A percentile compares a stretch with the other conserved stretches of the same genome.
Evolutionary conservation across 169 alveolate species (phyloP).

Genomic region (Cyclospora cayetanensis): DNA sequence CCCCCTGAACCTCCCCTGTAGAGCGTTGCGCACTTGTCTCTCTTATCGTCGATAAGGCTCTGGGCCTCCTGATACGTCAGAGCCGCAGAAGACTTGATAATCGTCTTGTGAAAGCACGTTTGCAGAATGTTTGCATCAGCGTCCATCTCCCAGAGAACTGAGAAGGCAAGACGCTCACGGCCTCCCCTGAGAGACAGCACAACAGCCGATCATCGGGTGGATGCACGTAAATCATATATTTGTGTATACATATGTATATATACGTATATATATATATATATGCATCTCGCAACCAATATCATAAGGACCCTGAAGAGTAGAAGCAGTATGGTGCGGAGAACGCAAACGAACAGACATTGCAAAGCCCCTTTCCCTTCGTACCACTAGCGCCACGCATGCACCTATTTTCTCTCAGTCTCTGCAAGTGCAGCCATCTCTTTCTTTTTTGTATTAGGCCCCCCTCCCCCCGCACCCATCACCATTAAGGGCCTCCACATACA

Average conservation of each 20-base stretch:
- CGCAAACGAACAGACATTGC: no score
- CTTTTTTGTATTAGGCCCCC: no score
- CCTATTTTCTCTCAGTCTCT: no score
- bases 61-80: conserved; percentile 79
- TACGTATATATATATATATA: background rate
- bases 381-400: no score
- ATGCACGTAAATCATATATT: background rate
- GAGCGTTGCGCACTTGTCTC: conserved; percentile 57
- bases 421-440: no score
- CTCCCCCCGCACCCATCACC: no score
- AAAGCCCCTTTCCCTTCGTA: no score
- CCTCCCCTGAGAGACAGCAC: conserved; percentile 44
- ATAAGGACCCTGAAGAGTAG: background rate
- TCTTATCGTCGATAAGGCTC: conserved; percentile 73
- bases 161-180: conserved; percentile 76
- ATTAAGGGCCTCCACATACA: background rate
- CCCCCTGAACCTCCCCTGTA: background rate
- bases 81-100: conserved; percentile 76
- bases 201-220: background rate
- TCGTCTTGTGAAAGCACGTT: conserved; percentile 70
- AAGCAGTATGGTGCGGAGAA: background rate
- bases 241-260: background rate
- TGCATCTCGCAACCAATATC: background rate
- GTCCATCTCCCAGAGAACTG: conserved; percentile 78
- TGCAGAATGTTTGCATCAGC: conserved; percentile 69